Percentiles rank a stretch among this genome's conserved stretches.
phyloP scores from a whole-genome alignment of 495 filamentous ascomycete genomes.

The Neohortaea acidophila region DNA sequence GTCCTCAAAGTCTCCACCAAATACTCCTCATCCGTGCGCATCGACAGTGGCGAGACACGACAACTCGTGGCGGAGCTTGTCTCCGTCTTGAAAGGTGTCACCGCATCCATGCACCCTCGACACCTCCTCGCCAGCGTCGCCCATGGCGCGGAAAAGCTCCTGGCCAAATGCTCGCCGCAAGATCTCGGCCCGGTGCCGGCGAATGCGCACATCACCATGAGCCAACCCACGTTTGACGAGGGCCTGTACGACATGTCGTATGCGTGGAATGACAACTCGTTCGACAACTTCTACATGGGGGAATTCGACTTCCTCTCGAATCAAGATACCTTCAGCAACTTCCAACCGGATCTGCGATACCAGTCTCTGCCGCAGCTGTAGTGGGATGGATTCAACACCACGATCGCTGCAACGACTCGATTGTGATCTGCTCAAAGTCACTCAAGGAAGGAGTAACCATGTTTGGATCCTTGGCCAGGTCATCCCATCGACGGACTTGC shows the following conservation, averaged over 20 bases:
- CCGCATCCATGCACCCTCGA: conserved; percentile 10
- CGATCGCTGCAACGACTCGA: neutral
- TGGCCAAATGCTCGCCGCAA: conserved; percentile 3
- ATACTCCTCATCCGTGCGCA: conserved; percentile 5
- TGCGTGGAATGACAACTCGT: conserved; percentile 1
- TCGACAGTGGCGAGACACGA: conserved; percentile 8
- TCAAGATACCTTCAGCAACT: conserved; percentile 2
- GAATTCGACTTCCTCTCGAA: conserved; percentile 13
- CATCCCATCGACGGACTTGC: conserved; percentile 3
- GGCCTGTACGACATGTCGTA: conserved; percentile 9
- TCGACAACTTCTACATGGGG: conserved; percentile 12
- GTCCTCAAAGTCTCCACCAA: conserved; percentile 33
- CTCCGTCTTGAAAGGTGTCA: conserved; percentile 8
- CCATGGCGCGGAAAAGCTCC: conserved; percentile 4
- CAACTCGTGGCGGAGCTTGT: conserved; percentile 7
- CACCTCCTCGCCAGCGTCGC: conserved; percentile 11
- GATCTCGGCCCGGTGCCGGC: conserved; percentile 4
- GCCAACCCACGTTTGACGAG: conserved; percentile 11
- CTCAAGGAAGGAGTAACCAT: conserved; percentile 1
- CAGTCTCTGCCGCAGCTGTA: neutral
- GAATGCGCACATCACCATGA: conserved; percentile 10
- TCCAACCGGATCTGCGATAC: conserved; percentile 4
- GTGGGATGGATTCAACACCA: neutral
- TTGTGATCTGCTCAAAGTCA: conserved; percentile 3
- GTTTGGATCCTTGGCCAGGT: conserved; percentile 4